A percentile compares a stretch with the other conserved stretches of the same genome.
These are phyloP conservation scores for Phytomonas sp. DNA, from an alignment of 208 protist genomes.

Conservation along the genomic window DNA sequence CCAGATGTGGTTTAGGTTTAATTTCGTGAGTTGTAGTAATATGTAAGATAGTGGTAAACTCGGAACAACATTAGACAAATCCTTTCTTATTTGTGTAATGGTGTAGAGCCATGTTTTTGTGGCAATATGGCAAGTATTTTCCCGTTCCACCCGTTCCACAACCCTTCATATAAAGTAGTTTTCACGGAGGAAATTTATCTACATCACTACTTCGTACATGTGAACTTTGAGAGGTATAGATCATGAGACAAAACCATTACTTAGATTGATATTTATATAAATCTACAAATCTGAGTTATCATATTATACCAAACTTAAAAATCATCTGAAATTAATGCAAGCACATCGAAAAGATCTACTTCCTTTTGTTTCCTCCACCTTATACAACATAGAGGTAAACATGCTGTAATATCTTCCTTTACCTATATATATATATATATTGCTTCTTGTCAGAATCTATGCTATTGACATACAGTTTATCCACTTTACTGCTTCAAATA, in stretches of 20 bases:
- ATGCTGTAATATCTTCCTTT: not conserved
- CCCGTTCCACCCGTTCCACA: not conserved
- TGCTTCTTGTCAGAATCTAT: constrained; percentile 1
- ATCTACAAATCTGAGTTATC: not conserved
- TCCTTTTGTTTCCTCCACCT: not conserved
- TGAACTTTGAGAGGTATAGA: not conserved
- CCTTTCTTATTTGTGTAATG: constrained; percentile 2
- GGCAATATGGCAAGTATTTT: not conserved
- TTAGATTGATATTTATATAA: not conserved
- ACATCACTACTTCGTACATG: not conserved
- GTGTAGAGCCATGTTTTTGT: not conserved
- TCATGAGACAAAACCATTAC: not conserved
- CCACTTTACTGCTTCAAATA: not conserved
- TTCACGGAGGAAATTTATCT: not conserved
- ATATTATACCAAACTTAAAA: not conserved
- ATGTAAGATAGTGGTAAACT: not conserved
- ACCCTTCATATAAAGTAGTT: not conserved
- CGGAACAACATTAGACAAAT: not conserved
- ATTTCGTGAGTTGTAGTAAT: not conserved
- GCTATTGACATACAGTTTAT: not conserved
- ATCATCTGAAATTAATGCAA: not conserved
- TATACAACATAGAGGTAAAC: not conserved
- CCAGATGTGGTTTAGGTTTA: not conserved
- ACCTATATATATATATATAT: not conserved
- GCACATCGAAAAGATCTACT: not conserved